phyloP scores from a whole-genome alignment of 306 rosid species.

The Hippophae tibetana region DNA sequence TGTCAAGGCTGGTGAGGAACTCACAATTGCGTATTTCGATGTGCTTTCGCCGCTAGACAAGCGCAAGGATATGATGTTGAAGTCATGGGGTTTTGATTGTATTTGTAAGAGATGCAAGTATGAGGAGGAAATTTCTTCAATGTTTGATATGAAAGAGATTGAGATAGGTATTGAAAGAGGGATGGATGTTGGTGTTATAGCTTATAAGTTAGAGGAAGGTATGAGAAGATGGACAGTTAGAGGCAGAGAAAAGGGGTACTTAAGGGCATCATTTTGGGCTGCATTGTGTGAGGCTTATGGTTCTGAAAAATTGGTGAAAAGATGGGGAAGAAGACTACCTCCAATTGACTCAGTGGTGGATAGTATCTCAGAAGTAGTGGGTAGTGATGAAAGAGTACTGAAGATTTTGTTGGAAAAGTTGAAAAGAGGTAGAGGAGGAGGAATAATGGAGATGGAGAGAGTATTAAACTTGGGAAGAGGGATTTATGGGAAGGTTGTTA shows the following conservation, averaged over 20 bases:
- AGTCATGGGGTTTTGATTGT: slow-evolving; percentile 72
- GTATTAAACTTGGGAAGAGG: slow-evolving; percentile 61
- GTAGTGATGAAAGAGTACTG: slow-evolving; percentile 68
- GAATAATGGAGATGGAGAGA: slow-evolving; percentile 47
- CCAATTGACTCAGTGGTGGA: slow-evolving; percentile 35
- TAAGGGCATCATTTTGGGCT: slow-evolving; percentile 78
- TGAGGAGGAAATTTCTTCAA: slow-evolving; percentile 38
- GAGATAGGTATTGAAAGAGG: slow-evolving; percentile 64
- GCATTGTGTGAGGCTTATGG: slow-evolving; percentile 42
- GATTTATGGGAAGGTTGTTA: slow-evolving; percentile 61
- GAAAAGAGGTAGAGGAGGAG: slow-evolving; percentile 34
- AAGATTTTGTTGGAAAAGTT: slow-evolving; percentile 41
- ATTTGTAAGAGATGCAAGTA: slow-evolving; percentile 69
- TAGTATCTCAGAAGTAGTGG: slow-evolving; percentile 49
- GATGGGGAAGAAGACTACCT: slow-evolving; percentile 69
- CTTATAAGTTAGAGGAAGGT: slow-evolving; percentile 58
- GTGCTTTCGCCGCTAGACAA: slow-evolving; percentile 34
- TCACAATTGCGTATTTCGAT: slow-evolving; percentile 61
- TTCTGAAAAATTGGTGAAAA: slow-evolving; percentile 48
- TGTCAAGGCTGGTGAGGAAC: slow-evolving; percentile 71
- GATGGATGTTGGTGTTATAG: slow-evolving; percentile 44
- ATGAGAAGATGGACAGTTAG: slow-evolving; percentile 63
- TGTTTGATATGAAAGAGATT: slow-evolving; percentile 51
- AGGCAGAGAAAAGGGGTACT: slow-evolving; percentile 56
- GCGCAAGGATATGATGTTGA: slow-evolving; percentile 41